These are phyloP conservation scores for Hortiboletus rubellus DNA, from an alignment of 1,284 basidiomycete genomes.

Conservation along the genomic window DNA sequence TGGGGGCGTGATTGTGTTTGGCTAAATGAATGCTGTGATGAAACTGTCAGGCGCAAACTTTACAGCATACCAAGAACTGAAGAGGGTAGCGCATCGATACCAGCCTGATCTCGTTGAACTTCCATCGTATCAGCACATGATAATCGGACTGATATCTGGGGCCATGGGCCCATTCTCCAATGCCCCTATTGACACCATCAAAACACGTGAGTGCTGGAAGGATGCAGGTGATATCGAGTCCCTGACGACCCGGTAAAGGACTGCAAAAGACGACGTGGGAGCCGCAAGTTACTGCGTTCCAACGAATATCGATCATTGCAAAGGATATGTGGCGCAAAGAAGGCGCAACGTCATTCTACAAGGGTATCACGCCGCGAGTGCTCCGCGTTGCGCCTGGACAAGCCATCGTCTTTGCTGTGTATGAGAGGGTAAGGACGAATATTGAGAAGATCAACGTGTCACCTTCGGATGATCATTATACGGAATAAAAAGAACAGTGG, in stretches of 20 bases:
- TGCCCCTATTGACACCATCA: constrained; percentile 97
- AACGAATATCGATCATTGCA: constrained; percentile 80
- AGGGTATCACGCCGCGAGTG: constrained; percentile 96
- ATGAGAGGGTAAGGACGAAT: constrained; percentile 76
- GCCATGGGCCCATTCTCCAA: constrained; percentile 98
- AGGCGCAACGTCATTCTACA: constrained; percentile 90
- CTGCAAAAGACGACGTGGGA: constrained; percentile 83
- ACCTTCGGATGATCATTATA: constrained; percentile 59
- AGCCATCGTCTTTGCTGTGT: constrained; percentile 88
- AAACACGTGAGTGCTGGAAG: constrained; percentile 67
- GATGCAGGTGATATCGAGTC: constrained; percentile 10
- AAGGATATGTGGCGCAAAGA: constrained; percentile 93
- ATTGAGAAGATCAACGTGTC: constrained; percentile 72
- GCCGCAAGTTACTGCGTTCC: constrained; percentile 75
- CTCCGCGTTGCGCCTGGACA: constrained; percentile 95
- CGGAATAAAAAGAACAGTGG: constrained; percentile 49
- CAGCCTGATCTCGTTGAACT: constrained; percentile 80
- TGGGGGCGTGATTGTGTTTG: background rate
- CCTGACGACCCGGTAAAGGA: constrained; percentile 44
- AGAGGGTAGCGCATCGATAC: constrained; percentile 72
- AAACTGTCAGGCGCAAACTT: constrained; percentile 85
- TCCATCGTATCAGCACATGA: constrained; percentile 93
- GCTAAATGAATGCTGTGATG: background rate
- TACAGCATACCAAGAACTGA: constrained; percentile 97
- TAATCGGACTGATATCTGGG: constrained; percentile 93